Evolutionary conservation across 2,329 filamentous ascomycete genomes (phyloP).

Genomic region (Reticulascus tulasneorum): DNA sequence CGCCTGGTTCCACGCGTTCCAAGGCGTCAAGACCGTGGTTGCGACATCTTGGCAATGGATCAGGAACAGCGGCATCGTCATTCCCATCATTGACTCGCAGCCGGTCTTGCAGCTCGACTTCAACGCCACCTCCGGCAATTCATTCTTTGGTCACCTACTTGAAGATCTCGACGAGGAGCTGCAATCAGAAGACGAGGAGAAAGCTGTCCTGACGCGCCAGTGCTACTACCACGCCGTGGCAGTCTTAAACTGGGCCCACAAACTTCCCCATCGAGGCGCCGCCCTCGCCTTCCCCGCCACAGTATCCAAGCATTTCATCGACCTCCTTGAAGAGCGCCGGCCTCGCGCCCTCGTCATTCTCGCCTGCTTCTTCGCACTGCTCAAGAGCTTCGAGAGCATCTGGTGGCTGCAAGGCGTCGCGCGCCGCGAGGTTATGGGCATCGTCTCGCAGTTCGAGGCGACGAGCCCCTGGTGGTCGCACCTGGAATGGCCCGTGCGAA

Average conservation of each 20-base stretch:
- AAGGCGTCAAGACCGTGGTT: conserved; percentile 63
- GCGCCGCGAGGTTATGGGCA: conserved; percentile 60
- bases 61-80: conserved; percentile 51
- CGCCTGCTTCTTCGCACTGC: conserved; percentile 62
- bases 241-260: conserved; percentile 63
- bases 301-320: conserved; percentile 57
- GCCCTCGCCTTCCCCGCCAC: conserved; percentile 62
- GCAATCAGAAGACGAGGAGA: conserved; percentile 21
- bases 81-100: conserved; percentile 61
- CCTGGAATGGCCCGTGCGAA: conserved; percentile 57
- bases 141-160: conserved; percentile 59
- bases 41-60: conserved; percentile 63
- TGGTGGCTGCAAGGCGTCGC: conserved; percentile 72
- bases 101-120: conserved; percentile 59
- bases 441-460: conserved; percentile 55
- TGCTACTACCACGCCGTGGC: conserved; percentile 63
- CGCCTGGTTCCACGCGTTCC: conserved; percentile 64
- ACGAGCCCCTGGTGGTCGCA: conserved; percentile 59
- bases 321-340: conserved; percentile 53
- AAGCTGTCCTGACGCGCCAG: conserved; percentile 40
- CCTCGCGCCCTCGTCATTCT: conserved; percentile 61
- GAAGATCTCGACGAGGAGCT: conserved; percentile 56
- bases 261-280: conserved; percentile 54
- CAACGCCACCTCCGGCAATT: conserved; percentile 42
- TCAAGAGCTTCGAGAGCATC: conserved; percentile 56